These are phyloP conservation scores for Mesotaenium endlicherianum DNA, from an alignment of 139 green algal species.

Conservation along the genomic window DNA sequence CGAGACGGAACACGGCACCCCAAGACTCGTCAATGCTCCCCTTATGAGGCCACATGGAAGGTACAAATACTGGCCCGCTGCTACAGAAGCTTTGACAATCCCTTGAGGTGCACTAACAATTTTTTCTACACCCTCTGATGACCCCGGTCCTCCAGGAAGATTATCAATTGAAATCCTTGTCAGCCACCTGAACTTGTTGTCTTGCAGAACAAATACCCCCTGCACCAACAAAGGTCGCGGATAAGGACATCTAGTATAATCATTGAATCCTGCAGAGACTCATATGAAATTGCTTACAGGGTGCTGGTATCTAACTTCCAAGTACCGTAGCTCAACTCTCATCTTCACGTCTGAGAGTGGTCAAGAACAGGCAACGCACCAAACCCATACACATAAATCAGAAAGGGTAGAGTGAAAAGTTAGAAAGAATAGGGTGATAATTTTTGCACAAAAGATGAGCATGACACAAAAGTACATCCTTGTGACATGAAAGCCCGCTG, in stretches of 20 bases:
- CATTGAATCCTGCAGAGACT: neutral
- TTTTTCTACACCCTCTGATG: neutral
- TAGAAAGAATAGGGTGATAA: neutral
- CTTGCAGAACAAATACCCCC: conserved; percentile 54
- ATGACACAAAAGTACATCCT: neutral
- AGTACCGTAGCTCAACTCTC: neutral
- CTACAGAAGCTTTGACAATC: conserved; percentile 5
- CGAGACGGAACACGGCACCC: conserved; percentile 43
- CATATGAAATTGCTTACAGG: neutral
- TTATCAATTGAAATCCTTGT: conserved; percentile 13
- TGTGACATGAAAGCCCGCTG: neutral
- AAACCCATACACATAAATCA: neutral
- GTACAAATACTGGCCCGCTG: conserved; percentile 26
- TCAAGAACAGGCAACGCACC: neutral
- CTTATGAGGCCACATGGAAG: conserved; percentile 53
- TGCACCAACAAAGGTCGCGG: conserved; percentile 7
- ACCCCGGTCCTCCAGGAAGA: neutral
- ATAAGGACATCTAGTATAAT: neutral
- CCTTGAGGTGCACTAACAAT: neutral
- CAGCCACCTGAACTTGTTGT: conserved; percentile 54
- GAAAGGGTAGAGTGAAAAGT: neutral
- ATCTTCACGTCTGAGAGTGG: neutral
- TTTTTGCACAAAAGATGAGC: neutral
- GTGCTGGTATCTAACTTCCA: neutral
- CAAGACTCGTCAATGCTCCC: conserved; percentile 48